Conservation (phyloP, 2,329 filamentous ascomycete genomes). For the Phyllosticta citrichinensis region DNA sequence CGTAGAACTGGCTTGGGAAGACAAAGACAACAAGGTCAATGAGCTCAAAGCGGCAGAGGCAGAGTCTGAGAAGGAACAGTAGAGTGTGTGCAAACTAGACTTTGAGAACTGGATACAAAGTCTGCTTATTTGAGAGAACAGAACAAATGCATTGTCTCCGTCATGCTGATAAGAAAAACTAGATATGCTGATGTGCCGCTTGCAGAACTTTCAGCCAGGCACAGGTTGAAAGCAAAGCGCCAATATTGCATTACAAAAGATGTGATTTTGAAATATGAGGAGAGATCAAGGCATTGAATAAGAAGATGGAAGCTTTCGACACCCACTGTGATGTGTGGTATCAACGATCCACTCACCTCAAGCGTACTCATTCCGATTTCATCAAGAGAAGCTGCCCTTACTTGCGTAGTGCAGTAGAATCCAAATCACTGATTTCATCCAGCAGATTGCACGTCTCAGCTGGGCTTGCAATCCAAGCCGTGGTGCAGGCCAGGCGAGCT, state of each 20-base stretch:
- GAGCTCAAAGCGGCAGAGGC: slow-evolving; percentile 32
- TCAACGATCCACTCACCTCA: background rate
- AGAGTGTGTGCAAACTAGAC: background rate
- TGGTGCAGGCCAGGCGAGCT: slow-evolving; percentile 82
- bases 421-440: slow-evolving; percentile 58
- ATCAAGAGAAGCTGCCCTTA: background rate
- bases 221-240: background rate
- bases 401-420: slow-evolving; percentile 26
- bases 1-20: slow-evolving; percentile 51
- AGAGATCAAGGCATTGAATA: background rate
- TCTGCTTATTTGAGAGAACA: background rate
- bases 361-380: background rate
- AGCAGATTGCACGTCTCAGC: slow-evolving; percentile 80
- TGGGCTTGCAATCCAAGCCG: slow-evolving; percentile 87
- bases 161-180: background rate
- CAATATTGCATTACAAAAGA: background rate
- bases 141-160: background rate
- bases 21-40: slow-evolving; percentile 51
- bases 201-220: background rate
- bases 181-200: background rate
- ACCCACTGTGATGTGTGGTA: background rate
- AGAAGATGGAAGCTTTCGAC: too few species aligned
- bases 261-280: background rate
- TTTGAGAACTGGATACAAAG: background rate
- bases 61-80: background rate